Conservation (phyloP, 768 basidiomycete genomes). For the Punctularia strigosozonata region DNA sequence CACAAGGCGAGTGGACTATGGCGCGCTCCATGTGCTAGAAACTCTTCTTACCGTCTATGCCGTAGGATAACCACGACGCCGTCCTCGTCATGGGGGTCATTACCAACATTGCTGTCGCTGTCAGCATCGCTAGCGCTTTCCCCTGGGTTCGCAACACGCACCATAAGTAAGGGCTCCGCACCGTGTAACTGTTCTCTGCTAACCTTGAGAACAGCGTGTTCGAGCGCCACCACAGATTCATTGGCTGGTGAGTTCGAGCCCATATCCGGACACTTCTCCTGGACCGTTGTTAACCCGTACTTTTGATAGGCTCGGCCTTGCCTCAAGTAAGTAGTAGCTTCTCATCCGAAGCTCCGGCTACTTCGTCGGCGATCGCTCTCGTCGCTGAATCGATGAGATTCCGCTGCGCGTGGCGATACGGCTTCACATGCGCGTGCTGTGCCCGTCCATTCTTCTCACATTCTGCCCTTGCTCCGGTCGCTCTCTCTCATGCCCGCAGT, state of each 20-base stretch:
- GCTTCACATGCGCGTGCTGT: no score
- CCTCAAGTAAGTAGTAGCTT: constrained; percentile 32
- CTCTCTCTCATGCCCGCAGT: not conserved
- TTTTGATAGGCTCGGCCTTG: constrained; percentile 27
- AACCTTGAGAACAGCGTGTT: constrained; percentile 40
- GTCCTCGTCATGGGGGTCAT: constrained; percentile 51
- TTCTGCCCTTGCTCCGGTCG: constrained; percentile 1
- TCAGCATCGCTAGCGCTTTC: constrained; percentile 54
- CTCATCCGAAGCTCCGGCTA: no score
- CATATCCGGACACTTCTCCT: no score
- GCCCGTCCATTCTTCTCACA: not conserved
- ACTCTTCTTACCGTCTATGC: no score
- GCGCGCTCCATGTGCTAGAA: no score
- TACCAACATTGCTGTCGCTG: constrained; percentile 41
- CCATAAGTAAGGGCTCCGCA: constrained; percentile 46
- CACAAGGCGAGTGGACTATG: no score
- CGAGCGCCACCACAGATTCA: constrained; percentile 70
- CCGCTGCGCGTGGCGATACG: no score
- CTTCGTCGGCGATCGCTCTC: no score
- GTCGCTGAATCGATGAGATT: no score
- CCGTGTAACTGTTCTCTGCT: not conserved
- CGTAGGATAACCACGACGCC: constrained; percentile 42
- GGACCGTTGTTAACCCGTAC: constrained; percentile 31
- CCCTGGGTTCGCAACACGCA: constrained; percentile 75
- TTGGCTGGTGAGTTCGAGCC: no score